A percentile compares a stretch with the other conserved stretches of the same genome.
Evolutionary conservation across 371 early-diverging fungal species (phyloP).

Genomic region (Mortierella sp.): DNA sequence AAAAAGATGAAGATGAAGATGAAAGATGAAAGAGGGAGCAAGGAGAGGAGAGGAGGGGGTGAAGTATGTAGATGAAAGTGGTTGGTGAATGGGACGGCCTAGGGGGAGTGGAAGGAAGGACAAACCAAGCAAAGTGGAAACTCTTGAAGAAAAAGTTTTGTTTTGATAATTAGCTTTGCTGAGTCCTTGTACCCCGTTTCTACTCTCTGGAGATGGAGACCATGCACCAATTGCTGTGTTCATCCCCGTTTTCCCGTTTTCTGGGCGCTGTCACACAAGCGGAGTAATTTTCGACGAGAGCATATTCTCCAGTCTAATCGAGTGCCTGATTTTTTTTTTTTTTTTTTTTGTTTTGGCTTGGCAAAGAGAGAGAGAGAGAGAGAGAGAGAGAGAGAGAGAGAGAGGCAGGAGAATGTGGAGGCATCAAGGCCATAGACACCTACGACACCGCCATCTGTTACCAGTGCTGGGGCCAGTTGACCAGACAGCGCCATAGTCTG

Average conservation of each 20-base stretch:
- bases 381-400: too few relatives aligned
- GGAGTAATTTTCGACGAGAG: slow-evolving; percentile 3
- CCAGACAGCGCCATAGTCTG: slow-evolving; percentile 10
- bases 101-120: background rate
- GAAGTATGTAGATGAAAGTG: slow-evolving; percentile 7
- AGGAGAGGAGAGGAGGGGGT: background rate
- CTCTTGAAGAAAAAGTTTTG: background rate
- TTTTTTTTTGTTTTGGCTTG: too few relatives aligned
- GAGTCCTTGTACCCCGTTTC: too few relatives aligned
- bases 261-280: background rate
- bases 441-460: too few relatives aligned
- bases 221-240: background rate
- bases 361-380: too few relatives aligned
- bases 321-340: too few relatives aligned
- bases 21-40: background rate
- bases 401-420: too few relatives aligned
- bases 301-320: too few relatives aligned
- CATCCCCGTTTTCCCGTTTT: background rate
- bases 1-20: background rate
- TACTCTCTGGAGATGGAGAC: background rate
- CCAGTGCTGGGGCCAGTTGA: too few relatives aligned
- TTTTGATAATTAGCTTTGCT: background rate
- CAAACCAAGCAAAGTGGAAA: background rate
- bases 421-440: too few relatives aligned
- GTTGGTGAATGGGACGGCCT: background rate